Evolutionary conservation across 2,329 filamentous ascomycete species (phyloP).

Genomic region (Trichoderma hamatum): DNA sequence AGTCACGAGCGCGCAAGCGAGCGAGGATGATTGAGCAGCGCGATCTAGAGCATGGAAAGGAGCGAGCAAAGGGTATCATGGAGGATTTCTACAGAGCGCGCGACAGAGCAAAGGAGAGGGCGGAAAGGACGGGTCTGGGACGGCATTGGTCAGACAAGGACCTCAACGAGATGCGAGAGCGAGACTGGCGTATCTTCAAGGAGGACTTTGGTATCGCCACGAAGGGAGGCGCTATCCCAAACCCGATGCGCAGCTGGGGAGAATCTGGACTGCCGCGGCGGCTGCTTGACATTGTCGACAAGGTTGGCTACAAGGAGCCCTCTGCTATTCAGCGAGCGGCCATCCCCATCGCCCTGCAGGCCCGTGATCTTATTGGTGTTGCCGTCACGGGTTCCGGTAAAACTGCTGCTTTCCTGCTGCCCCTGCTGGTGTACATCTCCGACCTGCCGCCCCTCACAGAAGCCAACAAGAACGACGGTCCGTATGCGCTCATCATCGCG

Average conservation of each 20-base stretch:
- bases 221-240: conserved; percentile 88
- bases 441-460: conserved; percentile 85
- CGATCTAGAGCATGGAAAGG: conserved; percentile 74
- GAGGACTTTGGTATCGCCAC: conserved; percentile 97
- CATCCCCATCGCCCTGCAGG: conserved; percentile 91
- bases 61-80: conserved; percentile 77
- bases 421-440: conserved; percentile 90
- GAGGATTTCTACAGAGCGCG: conserved; percentile 74
- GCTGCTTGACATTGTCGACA: conserved; percentile 77
- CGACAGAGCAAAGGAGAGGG: conserved; percentile 69
- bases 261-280: conserved; percentile 80
- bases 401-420: conserved; percentile 91
- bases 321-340: conserved; percentile 90
- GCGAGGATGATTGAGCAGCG: conserved; percentile 72
- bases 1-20: conserved; percentile 58
- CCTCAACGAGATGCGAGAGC: conserved; percentile 89
- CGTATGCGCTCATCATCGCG: conserved; percentile 94
- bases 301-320: conserved; percentile 89
- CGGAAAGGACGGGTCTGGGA: conserved; percentile 73
- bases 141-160: conserved; percentile 97
- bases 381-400: conserved; percentile 98
- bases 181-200: conserved; percentile 99
- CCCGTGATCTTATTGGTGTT: conserved; percentile 95
- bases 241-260: conserved; percentile 93
- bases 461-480: conserved; percentile 87